Conservation (phyloP, 192 early-diverging fungal genomes). For the Obelidium mucronatum region DNA sequence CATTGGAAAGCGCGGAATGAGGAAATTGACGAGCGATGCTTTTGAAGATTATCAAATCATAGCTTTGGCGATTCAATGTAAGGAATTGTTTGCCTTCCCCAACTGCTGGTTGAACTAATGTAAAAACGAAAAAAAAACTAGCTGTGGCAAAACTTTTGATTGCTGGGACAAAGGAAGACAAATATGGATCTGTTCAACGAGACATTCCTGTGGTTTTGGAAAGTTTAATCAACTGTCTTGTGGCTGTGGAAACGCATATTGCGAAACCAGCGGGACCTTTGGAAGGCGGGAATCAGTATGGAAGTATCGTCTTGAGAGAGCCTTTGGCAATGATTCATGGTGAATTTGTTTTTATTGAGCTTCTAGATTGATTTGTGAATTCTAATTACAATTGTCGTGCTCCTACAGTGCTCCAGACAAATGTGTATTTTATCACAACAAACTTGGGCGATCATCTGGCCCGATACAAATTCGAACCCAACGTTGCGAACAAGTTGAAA, state of each 20-base stretch:
- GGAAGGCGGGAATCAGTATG: neutral
- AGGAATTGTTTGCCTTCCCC: too few species aligned
- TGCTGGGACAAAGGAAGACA: conserved; percentile 36
- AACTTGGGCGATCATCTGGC: conserved; percentile 15
- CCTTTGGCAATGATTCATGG: conserved; percentile 4
- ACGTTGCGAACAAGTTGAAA: conserved; percentile 22
- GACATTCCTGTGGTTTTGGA: conserved; percentile 32
- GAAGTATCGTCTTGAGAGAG: conserved; percentile 4
- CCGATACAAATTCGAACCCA: conserved; percentile 19
- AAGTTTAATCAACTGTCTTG: conserved; percentile 7
- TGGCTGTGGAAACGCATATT: conserved; percentile 21
- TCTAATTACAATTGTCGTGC: neutral
- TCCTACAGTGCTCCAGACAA: conserved; percentile 27
- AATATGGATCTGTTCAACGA: conserved; percentile 33
- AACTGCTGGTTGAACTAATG: too few species aligned
- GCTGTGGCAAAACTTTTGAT: conserved; percentile 31
- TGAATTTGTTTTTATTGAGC: neutral
- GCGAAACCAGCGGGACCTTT: conserved; percentile 5
- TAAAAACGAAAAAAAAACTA: too few species aligned
- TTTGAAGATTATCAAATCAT: conserved; percentile 25
- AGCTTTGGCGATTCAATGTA: conserved; percentile 12
- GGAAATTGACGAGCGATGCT: neutral
- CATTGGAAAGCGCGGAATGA: neutral
- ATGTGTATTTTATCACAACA: conserved; percentile 29
- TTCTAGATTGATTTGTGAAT: neutral